Evolutionary conservation across 2,329 filamentous ascomycete species (phyloP).

Genomic region (Diaporthe amygdali): DNA sequence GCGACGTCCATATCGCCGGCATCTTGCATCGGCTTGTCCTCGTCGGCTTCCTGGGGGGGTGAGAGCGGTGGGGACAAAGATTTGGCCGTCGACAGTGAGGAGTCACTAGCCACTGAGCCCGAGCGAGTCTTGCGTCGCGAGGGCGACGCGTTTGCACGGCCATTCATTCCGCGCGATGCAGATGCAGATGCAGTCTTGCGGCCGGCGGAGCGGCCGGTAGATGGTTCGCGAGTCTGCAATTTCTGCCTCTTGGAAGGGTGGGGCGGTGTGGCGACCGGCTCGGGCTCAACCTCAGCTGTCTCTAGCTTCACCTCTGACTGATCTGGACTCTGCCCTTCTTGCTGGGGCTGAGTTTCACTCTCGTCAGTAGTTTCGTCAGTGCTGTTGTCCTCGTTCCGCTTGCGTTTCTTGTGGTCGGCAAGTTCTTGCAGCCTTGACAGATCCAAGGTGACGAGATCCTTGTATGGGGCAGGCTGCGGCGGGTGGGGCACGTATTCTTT

Average conservation of each 20-base stretch:
- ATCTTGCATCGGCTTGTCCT: slow-evolving; percentile 21
- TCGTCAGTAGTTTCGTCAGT: slow-evolving; percentile 22
- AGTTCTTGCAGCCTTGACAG: slow-evolving; percentile 33
- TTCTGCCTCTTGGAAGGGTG: slow-evolving; percentile 28
- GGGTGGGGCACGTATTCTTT: slow-evolving; percentile 46
- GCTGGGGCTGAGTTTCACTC: slow-evolving; percentile 6
- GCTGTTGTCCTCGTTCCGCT: slow-evolving; percentile 19
- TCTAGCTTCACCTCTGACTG: slow-evolving; percentile 12
- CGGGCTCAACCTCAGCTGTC: slow-evolving; percentile 15
- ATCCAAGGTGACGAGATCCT: slow-evolving; percentile 49
- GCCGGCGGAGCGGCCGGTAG: slow-evolving; percentile 7
- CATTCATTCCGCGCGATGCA: slow-evolving; percentile 28
- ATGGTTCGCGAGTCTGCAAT: slow-evolving; percentile 24
- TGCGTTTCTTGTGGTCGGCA: slow-evolving; percentile 13
- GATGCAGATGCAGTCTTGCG: slow-evolving; percentile 18
- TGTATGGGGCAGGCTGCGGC: slow-evolving; percentile 56
- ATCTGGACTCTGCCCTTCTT: not conserved
- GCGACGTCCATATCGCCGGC: not conserved
- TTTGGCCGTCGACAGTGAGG: slow-evolving; percentile 40
- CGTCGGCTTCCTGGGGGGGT: slow-evolving; percentile 21
- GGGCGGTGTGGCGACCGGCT: slow-evolving; percentile 26
- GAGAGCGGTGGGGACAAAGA: slow-evolving; percentile 35
- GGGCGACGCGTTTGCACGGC: slow-evolving; percentile 30
- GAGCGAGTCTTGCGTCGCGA: slow-evolving; percentile 31
- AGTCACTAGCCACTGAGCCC: slow-evolving; percentile 34